Base-by-base conservation (phyloP, 2,329 filamentous ascomycete genomes). In the Xylaria sp. region DNA sequence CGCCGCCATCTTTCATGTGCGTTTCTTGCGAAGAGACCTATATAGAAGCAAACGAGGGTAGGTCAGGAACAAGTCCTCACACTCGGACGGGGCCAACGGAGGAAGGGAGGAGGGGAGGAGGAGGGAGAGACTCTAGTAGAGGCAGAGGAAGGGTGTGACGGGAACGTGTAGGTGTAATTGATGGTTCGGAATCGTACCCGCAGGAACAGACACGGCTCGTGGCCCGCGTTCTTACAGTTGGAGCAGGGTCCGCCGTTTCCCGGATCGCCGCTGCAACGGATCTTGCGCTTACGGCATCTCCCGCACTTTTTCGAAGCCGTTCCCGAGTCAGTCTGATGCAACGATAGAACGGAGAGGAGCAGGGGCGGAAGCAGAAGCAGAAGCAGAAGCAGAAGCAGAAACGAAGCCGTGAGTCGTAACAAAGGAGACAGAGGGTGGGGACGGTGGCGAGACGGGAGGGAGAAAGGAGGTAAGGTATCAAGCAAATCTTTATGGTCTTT, bases 201-300 rank as follows among this genome's bases (percentile, higher is more conserved):
- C 64, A 95, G 78, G 70, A 96, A 97, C 59, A 87, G 83, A 72
- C 93, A 97, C 4, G 81, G 78, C 19, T 87, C 83, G 30, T 82
- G 78, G 10, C 89, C 88, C 55, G 92, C 88, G 62, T 80, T 85
- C 69, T 85, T 88, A 78, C 93, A 97, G 73, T 92, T 96, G 9
- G 82, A 79, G 74, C 93, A 97, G n/a, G 87, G 86, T 46, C 79
- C 76, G n/a, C 88, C 89, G 69, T 88, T 84, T 37, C 89, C 89
- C 39, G 82, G 80, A 71, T 96, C 91, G 49, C 93, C 93, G 69
- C 90, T 96, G 77, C 93, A 97, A 67, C 91, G 88, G 68, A 97
- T 97, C 79, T 97, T 97, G 60, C 93, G 85, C 76, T 93, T 92
- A 62, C 93, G 86, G 75, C 93, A 97, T 66, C 93, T 86, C 42